These are phyloP conservation scores for Ceratocystis cubensis DNA, from an alignment of 2,329 filamentous ascomycete species.

Conservation along the genomic window DNA sequence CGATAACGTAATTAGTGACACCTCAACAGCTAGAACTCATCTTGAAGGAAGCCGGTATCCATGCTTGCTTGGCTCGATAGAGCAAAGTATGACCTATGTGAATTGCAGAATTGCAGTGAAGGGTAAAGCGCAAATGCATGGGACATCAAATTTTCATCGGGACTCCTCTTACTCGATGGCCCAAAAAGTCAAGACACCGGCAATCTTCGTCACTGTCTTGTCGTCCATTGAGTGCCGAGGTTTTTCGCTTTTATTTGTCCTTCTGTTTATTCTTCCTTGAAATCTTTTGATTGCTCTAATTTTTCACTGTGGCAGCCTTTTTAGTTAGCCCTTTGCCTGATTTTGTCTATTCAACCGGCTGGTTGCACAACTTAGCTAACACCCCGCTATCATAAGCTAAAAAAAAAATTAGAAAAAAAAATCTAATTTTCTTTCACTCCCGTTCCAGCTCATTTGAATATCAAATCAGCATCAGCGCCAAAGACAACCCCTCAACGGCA, in stretches of 20 bases:
- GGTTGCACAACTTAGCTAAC: neutral
- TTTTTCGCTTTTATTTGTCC: constrained; percentile 2
- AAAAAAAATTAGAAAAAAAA: neutral
- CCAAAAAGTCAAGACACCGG: constrained; percentile 1
- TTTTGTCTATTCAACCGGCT: neutral
- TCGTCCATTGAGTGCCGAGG: neutral
- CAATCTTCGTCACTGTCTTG: neutral
- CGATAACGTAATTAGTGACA: constrained; percentile 16
- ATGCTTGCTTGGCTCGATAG: constrained; percentile 2
- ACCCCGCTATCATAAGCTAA: neutral
- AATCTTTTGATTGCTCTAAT: neutral
- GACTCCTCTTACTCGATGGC: neutral
- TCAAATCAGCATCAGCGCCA: neutral
- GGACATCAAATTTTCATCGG: constrained; percentile 12
- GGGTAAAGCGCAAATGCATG: constrained; percentile 17
- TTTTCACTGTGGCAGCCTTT: neutral
- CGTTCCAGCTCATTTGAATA: neutral
- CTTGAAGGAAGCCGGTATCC: constrained; percentile 17
- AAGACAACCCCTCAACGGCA: neutral
- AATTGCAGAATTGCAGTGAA: constrained; percentile 15
- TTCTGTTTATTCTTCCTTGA: constrained; percentile 6
- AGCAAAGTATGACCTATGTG: constrained; percentile 9
- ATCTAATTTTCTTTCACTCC: neutral
- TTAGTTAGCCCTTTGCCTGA: neutral
- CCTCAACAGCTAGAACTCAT: neutral